Evolutionary conservation across 169 alveolate genomes (phyloP), one percentile per base, ranked within the genome.

Genomic region (Eimeria acervulina): DNA sequence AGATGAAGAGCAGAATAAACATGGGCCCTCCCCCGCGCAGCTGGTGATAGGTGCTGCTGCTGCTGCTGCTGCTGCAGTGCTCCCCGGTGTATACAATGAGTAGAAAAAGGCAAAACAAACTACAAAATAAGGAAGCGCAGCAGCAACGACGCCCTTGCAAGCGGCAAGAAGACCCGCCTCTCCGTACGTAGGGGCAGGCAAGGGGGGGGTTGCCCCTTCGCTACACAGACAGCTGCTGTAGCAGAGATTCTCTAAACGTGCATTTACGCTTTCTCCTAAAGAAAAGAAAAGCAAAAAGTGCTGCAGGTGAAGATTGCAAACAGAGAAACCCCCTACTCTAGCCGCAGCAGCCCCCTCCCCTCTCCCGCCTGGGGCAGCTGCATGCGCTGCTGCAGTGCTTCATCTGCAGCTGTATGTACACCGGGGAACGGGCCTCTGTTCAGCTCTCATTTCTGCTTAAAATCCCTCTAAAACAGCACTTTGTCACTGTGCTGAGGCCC

Each of bases 291-390:
- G n/a, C 83, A 28, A 42, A 8, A n/a, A 70, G 44, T 28, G 51
- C 42, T 70, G 51, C 5, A 70, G 42, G 42, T 21, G 42, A 8
- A 38, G 8, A 21, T 26, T 13, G 44, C 51, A 28, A 28, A 21
- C 12, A 28, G 44, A 28, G 83, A 70, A 10, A 13, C 19, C 38
- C 51, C 12, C 83, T 33, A 36, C 83, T 33, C 51, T 21, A 8
- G 78, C 78, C 12, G 78, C 42, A n/a, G 42, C 83, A 70, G 83
- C 83, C 83, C 83, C 83, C 44, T 33, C 83, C 83, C 83, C 51
- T 70, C 83, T 28, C 19, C 83, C 42, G 51, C 44, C 83, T 28
- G 83, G 51, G 13, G 83, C 42, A 36, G 44, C 42, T 70, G 83
- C 83, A 70, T 70, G 83, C 83, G 81, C 83, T 70, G 83, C 83